A percentile compares a stretch with the other conserved stretches of the same genome.
Evolutionary conservation across 2,329 filamentous ascomycete genomes (phyloP).

Genomic region (Chaetomiaceae sp.): DNA sequence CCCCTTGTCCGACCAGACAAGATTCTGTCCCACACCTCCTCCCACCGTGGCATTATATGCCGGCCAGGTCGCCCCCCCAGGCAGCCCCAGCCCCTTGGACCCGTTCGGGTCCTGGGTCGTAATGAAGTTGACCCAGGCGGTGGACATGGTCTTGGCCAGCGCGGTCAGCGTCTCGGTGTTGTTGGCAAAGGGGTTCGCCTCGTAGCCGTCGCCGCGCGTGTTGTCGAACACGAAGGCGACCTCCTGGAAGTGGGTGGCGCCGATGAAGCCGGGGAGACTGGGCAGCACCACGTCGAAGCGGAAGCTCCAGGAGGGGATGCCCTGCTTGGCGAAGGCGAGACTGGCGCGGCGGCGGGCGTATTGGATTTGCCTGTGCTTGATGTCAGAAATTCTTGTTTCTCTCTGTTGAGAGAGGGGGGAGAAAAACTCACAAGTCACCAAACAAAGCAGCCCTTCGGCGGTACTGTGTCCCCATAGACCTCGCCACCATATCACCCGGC

Average conservation of each 20-base stretch:
- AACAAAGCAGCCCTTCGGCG: slow-evolving; percentile 1
- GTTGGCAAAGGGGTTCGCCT: slow-evolving; percentile 1
- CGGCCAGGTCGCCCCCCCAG: background rate
- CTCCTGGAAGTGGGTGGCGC: slow-evolving; percentile 3
- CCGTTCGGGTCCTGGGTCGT: slow-evolving; percentile 4
- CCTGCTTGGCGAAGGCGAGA: background rate
- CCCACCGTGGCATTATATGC: background rate
- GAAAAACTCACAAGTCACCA: slow-evolving; percentile 1
- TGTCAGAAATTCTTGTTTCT: background rate
- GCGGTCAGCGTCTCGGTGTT: background rate
- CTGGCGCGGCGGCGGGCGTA: background rate
- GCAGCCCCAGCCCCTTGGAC: background rate
- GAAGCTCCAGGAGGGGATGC: slow-evolving; percentile 1
- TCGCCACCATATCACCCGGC: background rate
- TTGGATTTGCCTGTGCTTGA: background rate
- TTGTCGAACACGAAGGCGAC: slow-evolving; percentile 6
- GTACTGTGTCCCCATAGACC: background rate
- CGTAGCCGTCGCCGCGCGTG: slow-evolving; percentile 3
- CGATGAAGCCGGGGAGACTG: background rate
- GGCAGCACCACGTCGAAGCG: slow-evolving; percentile 2
- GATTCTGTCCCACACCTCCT: slow-evolving; percentile 2
- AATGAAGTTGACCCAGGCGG: slow-evolving; percentile 5
- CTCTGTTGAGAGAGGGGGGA: too few relatives aligned
- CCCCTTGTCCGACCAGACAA: slow-evolving; percentile 4
- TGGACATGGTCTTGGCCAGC: slow-evolving; percentile 6